Evolutionary conservation across 495 filamentous ascomycete species (phyloP).

Genomic region (Daldinia bambusicola): DNA sequence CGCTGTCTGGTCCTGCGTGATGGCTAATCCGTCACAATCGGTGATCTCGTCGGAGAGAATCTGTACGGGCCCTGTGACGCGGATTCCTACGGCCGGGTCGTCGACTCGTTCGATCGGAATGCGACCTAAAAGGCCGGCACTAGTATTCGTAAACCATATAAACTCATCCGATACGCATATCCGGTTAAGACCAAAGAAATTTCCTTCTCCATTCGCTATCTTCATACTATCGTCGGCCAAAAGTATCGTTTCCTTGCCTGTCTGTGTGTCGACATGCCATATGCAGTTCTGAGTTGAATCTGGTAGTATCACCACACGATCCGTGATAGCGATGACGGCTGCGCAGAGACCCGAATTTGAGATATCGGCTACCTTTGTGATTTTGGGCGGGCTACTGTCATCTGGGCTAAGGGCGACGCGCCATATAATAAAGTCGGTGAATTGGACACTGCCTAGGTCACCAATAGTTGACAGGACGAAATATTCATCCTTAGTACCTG

Average conservation of each 20-base stretch:
- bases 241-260: constrained; percentile 31
- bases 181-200: constrained; percentile 46
- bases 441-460: constrained; percentile 36
- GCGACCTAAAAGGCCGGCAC: constrained; percentile 42
- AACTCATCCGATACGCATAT: constrained; percentile 37
- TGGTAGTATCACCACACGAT: constrained; percentile 42
- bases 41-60: constrained; percentile 36
- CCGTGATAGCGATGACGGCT: constrained; percentile 34
- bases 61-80: constrained; percentile 38
- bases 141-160: constrained; percentile 48
- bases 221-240: constrained; percentile 43
- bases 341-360: constrained; percentile 37
- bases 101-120: constrained; percentile 43
- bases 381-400: constrained; percentile 41
- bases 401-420: constrained; percentile 40
- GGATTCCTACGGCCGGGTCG: constrained; percentile 36
- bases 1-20: constrained; percentile 39
- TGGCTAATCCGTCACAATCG: constrained; percentile 44
- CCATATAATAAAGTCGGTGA: constrained; percentile 43
- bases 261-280: constrained; percentile 44
- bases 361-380: constrained; percentile 32
- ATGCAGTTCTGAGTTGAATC: constrained; percentile 41
- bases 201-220: constrained; percentile 20
- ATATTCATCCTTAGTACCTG: constrained; percentile 43
- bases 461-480: constrained; percentile 36